Evolutionary conservation across 768 basidiomycete genomes (phyloP).

Genomic region (Gloeostereum incarnatum): DNA sequence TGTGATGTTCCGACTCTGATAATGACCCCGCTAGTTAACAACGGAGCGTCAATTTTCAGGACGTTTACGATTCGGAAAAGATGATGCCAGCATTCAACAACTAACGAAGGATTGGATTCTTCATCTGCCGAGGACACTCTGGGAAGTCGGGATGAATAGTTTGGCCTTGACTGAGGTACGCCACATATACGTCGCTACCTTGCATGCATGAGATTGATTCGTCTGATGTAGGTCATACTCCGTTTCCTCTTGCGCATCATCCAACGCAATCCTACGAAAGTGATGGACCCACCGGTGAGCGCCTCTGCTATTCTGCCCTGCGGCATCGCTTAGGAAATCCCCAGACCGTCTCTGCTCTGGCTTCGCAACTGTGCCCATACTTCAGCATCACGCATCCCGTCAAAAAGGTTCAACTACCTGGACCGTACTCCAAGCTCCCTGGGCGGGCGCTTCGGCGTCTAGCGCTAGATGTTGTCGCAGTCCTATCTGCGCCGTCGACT

Average conservation of each 20-base stretch:
- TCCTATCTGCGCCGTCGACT: no score
- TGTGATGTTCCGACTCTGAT: background rate
- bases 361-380: constrained; percentile 64
- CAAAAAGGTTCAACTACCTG: constrained; percentile 60
- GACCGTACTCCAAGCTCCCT: constrained; percentile 73
- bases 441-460: no score
- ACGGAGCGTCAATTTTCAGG: constrained; percentile 46
- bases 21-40: constrained; percentile 37
- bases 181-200: no score
- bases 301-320: background rate
- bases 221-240: constrained; percentile 36
- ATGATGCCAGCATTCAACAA: constrained; percentile 14
- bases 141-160: constrained; percentile 70
- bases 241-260: constrained; percentile 52
- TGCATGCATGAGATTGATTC: constrained; percentile 6
- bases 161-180: constrained; percentile 52
- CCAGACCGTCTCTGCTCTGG: constrained; percentile 40
- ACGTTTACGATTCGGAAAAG: constrained; percentile 26
- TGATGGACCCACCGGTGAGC: constrained; percentile 32
- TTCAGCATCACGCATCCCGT: constrained; percentile 73
- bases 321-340: constrained; percentile 9
- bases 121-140: constrained; percentile 72
- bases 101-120: constrained; percentile 58
- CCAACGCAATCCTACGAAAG: constrained; percentile 42
- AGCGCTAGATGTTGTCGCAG: no score